Evolutionary conservation across 169 alveolate genomes (phyloP), one percentile per base, ranked within the genome.

Genomic region (Cryptosporidium canis): DNA sequence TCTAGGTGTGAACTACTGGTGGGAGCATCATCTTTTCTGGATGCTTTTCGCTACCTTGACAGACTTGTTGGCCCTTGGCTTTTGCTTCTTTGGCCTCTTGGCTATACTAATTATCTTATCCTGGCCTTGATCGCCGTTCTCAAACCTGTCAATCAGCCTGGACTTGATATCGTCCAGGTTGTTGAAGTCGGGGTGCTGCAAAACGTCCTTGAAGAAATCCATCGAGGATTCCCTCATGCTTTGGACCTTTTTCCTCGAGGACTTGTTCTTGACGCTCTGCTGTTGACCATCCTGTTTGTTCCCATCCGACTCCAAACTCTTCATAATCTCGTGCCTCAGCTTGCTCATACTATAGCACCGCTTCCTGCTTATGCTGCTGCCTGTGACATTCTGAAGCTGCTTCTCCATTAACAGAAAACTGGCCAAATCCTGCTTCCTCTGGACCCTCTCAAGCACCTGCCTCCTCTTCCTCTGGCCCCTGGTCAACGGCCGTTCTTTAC

Each of bases 401-500:
- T 39, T 55, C 41, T 61, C 58, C 27, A 37, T 77, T 35, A 39
- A 14, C 31, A 77, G 24, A 41, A n/a, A 77, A 27, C 64, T 58
- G 18, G 53, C 24, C 47, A 77, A 43, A 61, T 77, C 87, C 27
- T 77, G 87, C 6, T 77, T 77, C 33, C 87, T 77, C 61, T 31
- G 55, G 18, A 77, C 64, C 31, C 87, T 53, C 37, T 77, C 87
- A 1, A 45, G 11, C 1, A 48, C 45, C 45, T 35, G 5, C 48
- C 87, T 55, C 45, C 87, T 77, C 27, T 77, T 77, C 12, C 87
- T 77, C 35, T 77, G 87, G 1, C 87, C 87, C 18, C 87, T 35
- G 7, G 77, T 58, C 45, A 77, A 77, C 8, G 87, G 84, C 55
- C 11, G 33, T 16, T 24, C 70, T 8, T 29, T 18, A 63, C 31